A percentile compares a stretch with the other conserved stretches of the same genome.
Evolutionary conservation across 257 asterid genomes (phyloP).

Genomic region (Dorcoceras hygrometricum): DNA sequence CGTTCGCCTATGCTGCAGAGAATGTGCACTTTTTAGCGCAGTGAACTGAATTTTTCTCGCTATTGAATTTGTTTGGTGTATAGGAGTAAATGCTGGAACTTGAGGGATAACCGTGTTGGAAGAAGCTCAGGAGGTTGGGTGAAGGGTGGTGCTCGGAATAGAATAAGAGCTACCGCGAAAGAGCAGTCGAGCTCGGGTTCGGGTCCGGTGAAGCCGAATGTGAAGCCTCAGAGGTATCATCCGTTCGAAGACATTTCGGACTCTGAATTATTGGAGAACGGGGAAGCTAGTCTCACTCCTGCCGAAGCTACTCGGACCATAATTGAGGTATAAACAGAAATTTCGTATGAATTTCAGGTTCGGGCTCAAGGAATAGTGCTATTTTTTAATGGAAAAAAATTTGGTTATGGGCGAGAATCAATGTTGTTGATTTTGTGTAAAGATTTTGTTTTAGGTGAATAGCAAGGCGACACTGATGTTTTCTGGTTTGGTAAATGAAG

Average conservation of each 20-base stretch:
- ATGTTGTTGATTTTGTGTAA: conserved; percentile 26
- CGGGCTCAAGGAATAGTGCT: background rate
- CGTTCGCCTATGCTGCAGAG: conserved; percentile 5
- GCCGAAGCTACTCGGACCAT: conserved; percentile 82
- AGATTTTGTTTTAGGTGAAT: conserved; percentile 61
- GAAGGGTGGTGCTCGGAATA: conserved; percentile 27
- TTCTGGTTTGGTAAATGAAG: conserved; percentile 67
- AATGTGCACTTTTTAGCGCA: background rate
- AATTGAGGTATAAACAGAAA: conserved; percentile 54
- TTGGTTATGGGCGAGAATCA: background rate
- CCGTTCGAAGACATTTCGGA: conserved; percentile 89
- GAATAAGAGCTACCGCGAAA: conserved; percentile 59
- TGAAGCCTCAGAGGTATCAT: conserved; percentile 93
- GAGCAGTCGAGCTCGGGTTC: conserved; percentile 56
- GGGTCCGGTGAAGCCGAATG: conserved; percentile 72
- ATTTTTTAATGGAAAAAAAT: background rate
- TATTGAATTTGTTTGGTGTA: conserved; percentile 19
- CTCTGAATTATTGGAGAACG: conserved; percentile 45
- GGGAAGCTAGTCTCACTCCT: conserved; percentile 61
- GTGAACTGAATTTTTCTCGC: background rate
- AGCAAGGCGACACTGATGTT: conserved; percentile 90
- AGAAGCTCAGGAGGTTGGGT: conserved; percentile 39
- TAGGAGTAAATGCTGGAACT: conserved; percentile 35
- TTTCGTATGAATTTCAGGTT: conserved; percentile 3
- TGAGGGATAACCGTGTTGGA: conserved; percentile 27